Evolutionary conservation across 768 basidiomycete species (phyloP).

Genomic region (Tulasnella sp.): DNA sequence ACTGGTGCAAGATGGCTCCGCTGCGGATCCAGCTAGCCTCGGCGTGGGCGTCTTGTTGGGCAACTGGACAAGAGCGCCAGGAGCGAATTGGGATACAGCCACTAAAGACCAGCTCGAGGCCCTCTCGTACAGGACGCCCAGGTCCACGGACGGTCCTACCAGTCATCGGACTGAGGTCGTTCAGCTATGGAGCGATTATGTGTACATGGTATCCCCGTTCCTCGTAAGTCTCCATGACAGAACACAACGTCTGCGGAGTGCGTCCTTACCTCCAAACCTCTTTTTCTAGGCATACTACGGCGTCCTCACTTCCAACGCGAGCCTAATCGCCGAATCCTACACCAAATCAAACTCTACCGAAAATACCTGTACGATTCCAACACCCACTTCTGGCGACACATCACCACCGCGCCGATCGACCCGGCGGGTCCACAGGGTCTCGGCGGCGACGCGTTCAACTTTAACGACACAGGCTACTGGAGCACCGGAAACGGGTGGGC

Average conservation of each 20-base stretch:
- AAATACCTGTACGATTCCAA: slow-evolving; percentile 34
- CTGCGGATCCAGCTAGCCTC: slow-evolving; percentile 40
- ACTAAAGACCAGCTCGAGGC: slow-evolving; percentile 40
- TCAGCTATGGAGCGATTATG: slow-evolving; percentile 38
- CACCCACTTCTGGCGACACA: slow-evolving; percentile 41
- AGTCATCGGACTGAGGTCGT: slow-evolving; percentile 42
- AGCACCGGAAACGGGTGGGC: slow-evolving; percentile 45
- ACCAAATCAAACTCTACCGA: slow-evolving; percentile 43
- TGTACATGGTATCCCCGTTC: slow-evolving; percentile 40
- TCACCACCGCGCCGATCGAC: slow-evolving; percentile 37
- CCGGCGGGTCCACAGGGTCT: background rate
- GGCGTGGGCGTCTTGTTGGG: slow-evolving; percentile 37
- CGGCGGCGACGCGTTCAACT: background rate
- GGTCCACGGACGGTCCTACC: slow-evolving; percentile 40
- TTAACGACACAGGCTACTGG: slow-evolving; percentile 40
- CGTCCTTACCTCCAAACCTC: background rate
- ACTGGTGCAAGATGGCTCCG: slow-evolving; percentile 38
- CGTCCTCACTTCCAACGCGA: slow-evolving; percentile 33
- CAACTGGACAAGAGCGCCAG: slow-evolving; percentile 32
- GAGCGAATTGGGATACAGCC: slow-evolving; percentile 36
- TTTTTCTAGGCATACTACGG: slow-evolving; percentile 43
- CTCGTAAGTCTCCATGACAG: slow-evolving; percentile 41
- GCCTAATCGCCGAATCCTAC: slow-evolving; percentile 39
- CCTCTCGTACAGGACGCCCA: slow-evolving; percentile 39
- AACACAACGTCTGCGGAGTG: slow-evolving; percentile 5